Evolutionary conservation across 306 rosid genomes (phyloP).

Genomic region (Glycine latifolia): DNA sequence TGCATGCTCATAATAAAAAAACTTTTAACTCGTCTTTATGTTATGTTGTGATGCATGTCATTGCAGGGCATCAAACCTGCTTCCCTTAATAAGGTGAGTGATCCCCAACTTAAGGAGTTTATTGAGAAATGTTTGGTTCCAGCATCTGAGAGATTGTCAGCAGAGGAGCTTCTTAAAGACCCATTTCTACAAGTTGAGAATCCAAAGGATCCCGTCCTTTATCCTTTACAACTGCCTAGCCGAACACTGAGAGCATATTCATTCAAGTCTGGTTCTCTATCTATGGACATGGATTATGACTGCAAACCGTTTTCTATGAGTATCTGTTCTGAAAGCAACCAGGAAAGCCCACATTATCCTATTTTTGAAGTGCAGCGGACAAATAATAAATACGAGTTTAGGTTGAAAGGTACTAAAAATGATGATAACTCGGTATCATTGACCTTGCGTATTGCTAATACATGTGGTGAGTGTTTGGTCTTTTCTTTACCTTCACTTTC

Average conservation of each 20-base stretch:
- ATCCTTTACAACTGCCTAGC: constrained; percentile 53
- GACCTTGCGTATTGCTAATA: constrained; percentile 80
- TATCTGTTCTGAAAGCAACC: constrained; percentile 58
- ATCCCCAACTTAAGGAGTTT: constrained; percentile 68
- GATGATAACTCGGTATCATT: constrained; percentile 69
- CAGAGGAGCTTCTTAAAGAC: constrained; percentile 85
- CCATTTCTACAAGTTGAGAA: constrained; percentile 77
- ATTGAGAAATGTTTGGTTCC: constrained; percentile 91
- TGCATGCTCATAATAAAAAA: constrained; percentile 31
- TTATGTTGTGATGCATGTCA: constrained; percentile 39
- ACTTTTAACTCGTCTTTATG: constrained; percentile 31
- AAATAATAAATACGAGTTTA: constrained; percentile 67
- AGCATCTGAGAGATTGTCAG: constrained; percentile 76
- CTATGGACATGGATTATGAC: constrained; percentile 82
- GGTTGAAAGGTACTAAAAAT: constrained; percentile 72
- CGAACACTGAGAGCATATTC: constrained; percentile 46
- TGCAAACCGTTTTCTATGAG: constrained; percentile 56
- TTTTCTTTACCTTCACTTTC: constrained; percentile 2
- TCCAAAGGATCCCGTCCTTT: constrained; percentile 61
- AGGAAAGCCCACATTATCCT: constrained; percentile 54
- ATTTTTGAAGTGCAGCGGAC: constrained; percentile 67
- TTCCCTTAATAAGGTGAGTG: constrained; percentile 74
- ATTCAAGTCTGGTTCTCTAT: constrained; percentile 56
- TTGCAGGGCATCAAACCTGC: constrained; percentile 92
- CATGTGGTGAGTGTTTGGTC: constrained; percentile 56